These are phyloP conservation scores for Penicillium sp. DNA, from an alignment of 2,329 filamentous ascomycete species.

Conservation along the genomic window DNA sequence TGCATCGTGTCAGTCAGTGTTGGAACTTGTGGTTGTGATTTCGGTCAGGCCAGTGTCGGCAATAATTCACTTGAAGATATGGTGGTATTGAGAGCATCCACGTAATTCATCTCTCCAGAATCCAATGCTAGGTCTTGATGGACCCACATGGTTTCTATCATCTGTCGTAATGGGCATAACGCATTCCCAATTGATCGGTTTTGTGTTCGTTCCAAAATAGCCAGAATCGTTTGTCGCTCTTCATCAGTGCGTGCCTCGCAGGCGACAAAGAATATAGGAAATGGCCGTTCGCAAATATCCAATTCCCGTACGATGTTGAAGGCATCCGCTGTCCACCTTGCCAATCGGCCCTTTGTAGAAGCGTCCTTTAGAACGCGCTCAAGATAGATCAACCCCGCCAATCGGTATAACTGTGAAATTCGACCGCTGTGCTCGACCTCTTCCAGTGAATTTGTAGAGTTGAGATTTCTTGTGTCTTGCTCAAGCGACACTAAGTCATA, in stretches of 20 bases:
- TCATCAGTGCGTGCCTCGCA: constrained; percentile 5
- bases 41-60: not conserved
- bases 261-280: constrained; percentile 9
- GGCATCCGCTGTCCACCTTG: not conserved
- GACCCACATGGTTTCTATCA: constrained; percentile 10
- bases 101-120: not conserved
- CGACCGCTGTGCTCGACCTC: not conserved
- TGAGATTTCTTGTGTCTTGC: not conserved
- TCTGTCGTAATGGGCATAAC: not conserved
- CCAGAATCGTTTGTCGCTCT: not conserved
- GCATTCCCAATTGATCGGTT: not conserved
- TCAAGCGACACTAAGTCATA: not conserved
- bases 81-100: not conserved
- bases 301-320: not conserved
- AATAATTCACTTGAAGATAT: not conserved
- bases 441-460: not conserved
- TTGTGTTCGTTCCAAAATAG: not conserved
- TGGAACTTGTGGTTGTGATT: not conserved
- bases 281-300: constrained; percentile 6
- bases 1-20: no score
- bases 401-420: not conserved
- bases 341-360: not conserved
- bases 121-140: constrained; percentile 3
- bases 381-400: not conserved
- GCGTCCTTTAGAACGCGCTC: not conserved